Evolutionary conservation across 805 yeast genomes (phyloP).

Genomic region (Saccharomycopsis lassenensis): DNA sequence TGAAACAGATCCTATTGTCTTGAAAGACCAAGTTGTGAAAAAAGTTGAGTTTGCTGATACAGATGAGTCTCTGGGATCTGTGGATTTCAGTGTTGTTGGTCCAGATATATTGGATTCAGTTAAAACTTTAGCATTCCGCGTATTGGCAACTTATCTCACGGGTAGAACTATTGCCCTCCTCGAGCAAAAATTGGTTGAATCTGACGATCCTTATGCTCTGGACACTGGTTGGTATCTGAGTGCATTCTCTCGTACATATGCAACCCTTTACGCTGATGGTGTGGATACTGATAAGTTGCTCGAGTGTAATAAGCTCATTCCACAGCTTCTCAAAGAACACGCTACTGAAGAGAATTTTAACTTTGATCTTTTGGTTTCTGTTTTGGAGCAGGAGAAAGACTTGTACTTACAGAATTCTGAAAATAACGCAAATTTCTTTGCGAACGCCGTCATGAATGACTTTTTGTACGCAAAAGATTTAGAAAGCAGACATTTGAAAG

Average conservation of each 20-base stretch:
- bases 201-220: slow-evolving; percentile 72
- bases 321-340: slow-evolving; percentile 44
- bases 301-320: slow-evolving; percentile 41
- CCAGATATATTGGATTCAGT: slow-evolving; percentile 46
- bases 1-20: slow-evolving; percentile 29
- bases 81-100: slow-evolving; percentile 71
- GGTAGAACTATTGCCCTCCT: slow-evolving; percentile 70
- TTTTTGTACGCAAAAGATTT: slow-evolving; percentile 66
- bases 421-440: slow-evolving; percentile 47
- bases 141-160: slow-evolving; percentile 63
- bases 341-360: slow-evolving; percentile 31
- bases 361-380: slow-evolving; percentile 61
- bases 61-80: slow-evolving; percentile 76
- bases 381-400: slow-evolving; percentile 53
- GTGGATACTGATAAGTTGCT: slow-evolving; percentile 61
- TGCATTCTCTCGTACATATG: slow-evolving; percentile 54
- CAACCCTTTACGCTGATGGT: slow-evolving; percentile 42
- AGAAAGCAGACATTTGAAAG: slow-evolving; percentile 47
- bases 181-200: slow-evolving; percentile 62
- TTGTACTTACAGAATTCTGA: slow-evolving; percentile 53
- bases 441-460: slow-evolving; percentile 61
- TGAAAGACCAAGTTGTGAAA: slow-evolving; percentile 29
- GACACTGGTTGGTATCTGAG: slow-evolving; percentile 61
- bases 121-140: slow-evolving; percentile 56
- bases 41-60: slow-evolving; percentile 76